Base-by-base conservation (phyloP, 805 yeast genomes). In the Lipomyces kockii region DNA sequence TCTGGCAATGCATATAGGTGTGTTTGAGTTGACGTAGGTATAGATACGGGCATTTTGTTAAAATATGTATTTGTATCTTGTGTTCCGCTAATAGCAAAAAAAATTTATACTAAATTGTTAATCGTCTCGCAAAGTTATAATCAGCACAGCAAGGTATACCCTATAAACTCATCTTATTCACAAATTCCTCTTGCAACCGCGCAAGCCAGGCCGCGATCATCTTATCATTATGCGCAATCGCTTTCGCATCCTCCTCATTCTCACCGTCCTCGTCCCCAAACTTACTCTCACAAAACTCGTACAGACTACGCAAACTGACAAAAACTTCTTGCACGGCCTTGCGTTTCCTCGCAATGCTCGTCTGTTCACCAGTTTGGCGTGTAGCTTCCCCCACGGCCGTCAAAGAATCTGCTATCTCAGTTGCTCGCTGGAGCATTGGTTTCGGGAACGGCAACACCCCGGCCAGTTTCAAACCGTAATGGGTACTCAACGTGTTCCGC, bases 381-480 rank as follows among this genome's bases (percentile, higher is more conserved):
- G 43, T 29, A 39, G 46, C 52, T 56, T 59, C 35, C 6, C 22
- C 32, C 56, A 52, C 22, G 6, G 17, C 61, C n/a, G 43, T 29
- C 37, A 66, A 20, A 22, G 17, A 6, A 5, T 35, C 54, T 22
- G 64, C 39, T 6, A 67, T 63, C 32, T 63, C 67, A 11, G 27
- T 53, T 22, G 65, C 62, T 14, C 65, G 65, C 17, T 22, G 27
- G 12, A 61, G 32, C 62, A 63, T 39, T 43, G 32, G n/a, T n/a
- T 29, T 37, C 12, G 70, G 67, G 20, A 67, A 57, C 53, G 67
- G 65, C 11, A 67, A 49, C 53, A 61, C 55, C 25, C 59, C 27
- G 54, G 70, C 65, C 9, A 67, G 49, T 29, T 32, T 46, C 53
- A 67, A 35, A 17, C 70, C 70, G 54, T 67, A 67, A 35, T 67